Evolutionary conservation across 2,329 filamentous ascomycete genomes (phyloP), one percentile per base, ranked within the genome.

Genomic region (Fusarium virguliforme): DNA sequence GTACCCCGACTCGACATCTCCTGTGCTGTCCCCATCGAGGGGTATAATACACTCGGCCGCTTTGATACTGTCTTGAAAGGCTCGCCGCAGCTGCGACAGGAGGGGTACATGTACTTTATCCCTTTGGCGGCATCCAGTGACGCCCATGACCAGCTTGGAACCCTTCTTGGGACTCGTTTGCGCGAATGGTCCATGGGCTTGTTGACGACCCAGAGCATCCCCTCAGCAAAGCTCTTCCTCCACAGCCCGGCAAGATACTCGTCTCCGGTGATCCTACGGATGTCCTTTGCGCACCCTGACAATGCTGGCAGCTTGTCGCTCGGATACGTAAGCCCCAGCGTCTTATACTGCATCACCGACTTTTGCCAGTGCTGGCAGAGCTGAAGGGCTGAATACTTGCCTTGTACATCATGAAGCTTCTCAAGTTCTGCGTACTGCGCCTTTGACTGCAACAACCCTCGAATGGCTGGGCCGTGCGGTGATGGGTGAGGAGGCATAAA

Each of bases 401-500:
- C 48, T 32, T 32, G 12, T 15, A 22, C 18, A 8, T 15, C 8
- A n/a, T 51, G 32, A 7, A 32, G 26, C 26, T 34, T 51, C 48
- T 32, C 30, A 34, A 32, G 48, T 4, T 51, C 28, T 13, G 24
- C 26, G 22, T 51, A 51, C 18, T 51, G 48, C 15, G 18, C 10
- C 13, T 51, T 51, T 22, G 26, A 26, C 32, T 51, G 48, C 28
- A 51, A 22, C 30, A 18, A 18, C 18, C 18, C 18, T 18, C 18
- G 18, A 18, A 51, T 51, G 8, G 28, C 48, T 6, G 32, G 26
- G 15, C 26, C 12, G 18, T 8, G 48, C 48, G 26, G 48, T 5
- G n/a, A 26, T 13, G 48, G 48, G 10, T 51, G 48, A 8, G 48
- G 48, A 51, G 48, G 48, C 48, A 51, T 51, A 32, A 32, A 51